Evolutionary conservation across 805 yeast genomes (phyloP).

Genomic region (Wickerhamiella galacta): DNA sequence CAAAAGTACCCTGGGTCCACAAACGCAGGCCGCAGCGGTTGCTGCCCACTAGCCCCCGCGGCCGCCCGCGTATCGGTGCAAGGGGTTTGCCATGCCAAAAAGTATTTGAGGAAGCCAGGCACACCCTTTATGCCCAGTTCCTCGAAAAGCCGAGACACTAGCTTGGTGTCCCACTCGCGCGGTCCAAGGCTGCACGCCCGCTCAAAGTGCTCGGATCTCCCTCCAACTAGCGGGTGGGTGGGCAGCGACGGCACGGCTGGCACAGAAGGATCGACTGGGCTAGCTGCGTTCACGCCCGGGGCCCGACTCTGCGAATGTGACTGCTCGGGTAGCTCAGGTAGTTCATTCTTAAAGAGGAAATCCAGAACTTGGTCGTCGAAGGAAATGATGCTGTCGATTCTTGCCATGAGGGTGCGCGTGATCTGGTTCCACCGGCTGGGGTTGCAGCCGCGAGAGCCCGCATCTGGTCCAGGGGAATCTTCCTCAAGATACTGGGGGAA

Average conservation of each 20-base stretch:
- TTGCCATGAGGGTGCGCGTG: conserved; percentile 5
- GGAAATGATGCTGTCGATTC: conserved; percentile 19
- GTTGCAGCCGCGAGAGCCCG: conserved; percentile 9
- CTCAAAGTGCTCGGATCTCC: conserved; percentile 1
- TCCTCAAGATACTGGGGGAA: conserved; percentile 2
- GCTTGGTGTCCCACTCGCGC: conserved; percentile 9
- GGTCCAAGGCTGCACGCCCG: conserved; percentile 8
- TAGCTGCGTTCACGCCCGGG: too few relatives aligned
- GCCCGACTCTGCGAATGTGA: background rate
- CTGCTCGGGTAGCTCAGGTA: background rate
- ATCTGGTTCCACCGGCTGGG: conserved; percentile 7
- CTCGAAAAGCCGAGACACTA: conserved; percentile 2
- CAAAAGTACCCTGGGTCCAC: too few relatives aligned
- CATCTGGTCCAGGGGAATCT: background rate
- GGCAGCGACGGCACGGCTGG: too few relatives aligned
- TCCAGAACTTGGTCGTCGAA: conserved; percentile 23
- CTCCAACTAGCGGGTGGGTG: background rate
- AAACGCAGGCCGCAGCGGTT: too few relatives aligned
- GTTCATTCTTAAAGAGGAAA: conserved; percentile 15
- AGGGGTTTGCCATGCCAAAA: too few relatives aligned
- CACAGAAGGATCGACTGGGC: too few relatives aligned
- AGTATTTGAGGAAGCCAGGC: too few relatives aligned
- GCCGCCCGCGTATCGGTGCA: too few relatives aligned
- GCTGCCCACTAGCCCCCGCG: too few relatives aligned
- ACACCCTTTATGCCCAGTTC: background rate